These are phyloP conservation scores for Syzygium syzygioides DNA, from an alignment of 441 rosid genomes.

Conservation along the genomic window DNA sequence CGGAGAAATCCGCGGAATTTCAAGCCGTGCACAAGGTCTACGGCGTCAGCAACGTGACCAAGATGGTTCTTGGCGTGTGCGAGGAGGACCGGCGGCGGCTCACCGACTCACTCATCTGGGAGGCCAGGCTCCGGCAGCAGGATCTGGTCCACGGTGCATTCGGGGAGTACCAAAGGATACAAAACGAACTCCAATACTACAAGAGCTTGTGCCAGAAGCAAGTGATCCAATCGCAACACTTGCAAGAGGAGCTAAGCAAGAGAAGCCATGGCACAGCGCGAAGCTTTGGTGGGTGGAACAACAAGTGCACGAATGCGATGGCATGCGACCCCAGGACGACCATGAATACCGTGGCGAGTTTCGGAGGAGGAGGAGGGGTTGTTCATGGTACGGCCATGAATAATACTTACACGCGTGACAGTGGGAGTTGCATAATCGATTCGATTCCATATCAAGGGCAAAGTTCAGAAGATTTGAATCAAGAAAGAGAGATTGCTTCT, in stretches of 20 bases:
- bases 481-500: conserved; percentile 11
- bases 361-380: neutral
- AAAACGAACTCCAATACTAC: conserved; percentile 38
- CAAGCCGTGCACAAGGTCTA: conserved; percentile 20
- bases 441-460: conserved; percentile 10
- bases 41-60: conserved; percentile 22
- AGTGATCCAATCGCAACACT: neutral
- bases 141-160: conserved; percentile 50
- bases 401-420: conserved; percentile 1
- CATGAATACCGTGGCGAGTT: neutral
- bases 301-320: neutral
- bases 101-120: conserved; percentile 12
- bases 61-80: conserved; percentile 1
- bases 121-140: conserved; percentile 38
- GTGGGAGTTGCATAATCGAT: conserved; percentile 13
- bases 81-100: conserved; percentile 1
- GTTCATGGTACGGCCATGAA: neutral
- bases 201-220: conserved; percentile 19
- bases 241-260: neutral
- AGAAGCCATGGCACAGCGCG: neutral
- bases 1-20: conserved; percentile 6
- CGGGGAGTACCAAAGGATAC: conserved; percentile 44
- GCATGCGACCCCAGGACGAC: neutral
- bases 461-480: conserved; percentile 7
- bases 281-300: conserved; percentile 12